Evolutionary conservation across 208 protist genomes (phyloP).

Genomic region (Crithidia bombi): DNA sequence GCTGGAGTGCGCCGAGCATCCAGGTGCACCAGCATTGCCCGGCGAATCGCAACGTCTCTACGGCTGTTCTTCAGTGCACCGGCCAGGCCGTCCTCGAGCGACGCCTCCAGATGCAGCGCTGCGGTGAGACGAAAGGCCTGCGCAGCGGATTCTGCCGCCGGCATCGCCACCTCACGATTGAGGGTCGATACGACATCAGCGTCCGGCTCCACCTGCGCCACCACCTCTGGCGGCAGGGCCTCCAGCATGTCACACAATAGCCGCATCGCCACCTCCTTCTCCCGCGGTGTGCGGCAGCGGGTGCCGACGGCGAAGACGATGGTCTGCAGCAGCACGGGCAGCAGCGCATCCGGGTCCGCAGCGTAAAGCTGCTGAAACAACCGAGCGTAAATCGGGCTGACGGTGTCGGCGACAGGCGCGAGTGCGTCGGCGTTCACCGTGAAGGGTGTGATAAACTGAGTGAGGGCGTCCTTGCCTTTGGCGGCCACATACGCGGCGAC

Average conservation of each 20-base stretch:
- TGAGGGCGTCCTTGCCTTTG: constrained; percentile 66
- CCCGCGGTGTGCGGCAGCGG: constrained; percentile 68
- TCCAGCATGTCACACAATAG: constrained; percentile 57
- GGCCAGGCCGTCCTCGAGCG: constrained; percentile 57
- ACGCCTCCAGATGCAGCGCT: constrained; percentile 45
- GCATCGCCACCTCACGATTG: constrained; percentile 67
- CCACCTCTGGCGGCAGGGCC: constrained; percentile 30
- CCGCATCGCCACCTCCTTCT: constrained; percentile 75
- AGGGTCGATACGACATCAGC: constrained; percentile 52
- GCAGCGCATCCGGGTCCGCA: constrained; percentile 17
- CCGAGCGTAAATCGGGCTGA: constrained; percentile 46
- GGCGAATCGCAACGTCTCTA: constrained; percentile 59
- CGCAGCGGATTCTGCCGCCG: constrained; percentile 53
- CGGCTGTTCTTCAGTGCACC: constrained; percentile 60
- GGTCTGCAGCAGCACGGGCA: constrained; percentile 48
- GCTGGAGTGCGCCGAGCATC: constrained; percentile 38
- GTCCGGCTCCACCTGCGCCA: constrained; percentile 5
- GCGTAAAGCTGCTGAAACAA: constrained; percentile 50
- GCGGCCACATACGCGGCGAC: constrained; percentile 43
- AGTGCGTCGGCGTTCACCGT: constrained; percentile 71
- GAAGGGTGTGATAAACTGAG: constrained; percentile 73
- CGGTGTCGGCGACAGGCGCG: constrained; percentile 46
- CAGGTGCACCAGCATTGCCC: constrained; percentile 72
- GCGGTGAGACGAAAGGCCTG: constrained; percentile 68
- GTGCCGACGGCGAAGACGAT: constrained; percentile 50